A percentile compares a stretch with the other conserved stretches of the same genome.
Evolutionary conservation across 129 eudicot genomes (phyloP).

Genomic region (Saussurea involucrata): DNA sequence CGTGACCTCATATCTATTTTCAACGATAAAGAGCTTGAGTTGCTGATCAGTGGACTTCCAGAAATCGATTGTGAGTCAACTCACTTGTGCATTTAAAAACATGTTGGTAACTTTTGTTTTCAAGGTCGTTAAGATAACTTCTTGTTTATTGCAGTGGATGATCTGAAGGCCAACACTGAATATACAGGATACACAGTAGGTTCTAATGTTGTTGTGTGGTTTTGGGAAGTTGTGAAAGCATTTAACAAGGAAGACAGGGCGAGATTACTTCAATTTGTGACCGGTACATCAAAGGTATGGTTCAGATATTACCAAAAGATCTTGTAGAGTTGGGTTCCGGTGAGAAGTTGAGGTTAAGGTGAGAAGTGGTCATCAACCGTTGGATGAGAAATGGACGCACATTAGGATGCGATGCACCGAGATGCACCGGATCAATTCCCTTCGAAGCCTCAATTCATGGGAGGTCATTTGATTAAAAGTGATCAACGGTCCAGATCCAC

Average conservation of each 20-base stretch:
- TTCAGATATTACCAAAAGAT: background rate
- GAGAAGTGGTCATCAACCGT: too few relatives aligned
- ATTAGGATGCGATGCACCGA: too few relatives aligned
- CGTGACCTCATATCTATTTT: slow-evolving; percentile 85
- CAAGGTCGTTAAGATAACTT: background rate
- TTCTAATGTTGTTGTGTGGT: slow-evolving; percentile 79
- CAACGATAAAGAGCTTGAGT: slow-evolving; percentile 97
- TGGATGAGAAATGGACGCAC: too few relatives aligned
- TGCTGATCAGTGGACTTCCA: slow-evolving; percentile 96
- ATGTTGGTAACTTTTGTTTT: background rate
- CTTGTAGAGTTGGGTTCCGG: too few relatives aligned
- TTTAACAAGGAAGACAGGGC: slow-evolving; percentile 96
- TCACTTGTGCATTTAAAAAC: background rate
- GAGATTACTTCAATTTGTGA: slow-evolving; percentile 90
- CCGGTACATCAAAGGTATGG: slow-evolving; percentile 96
- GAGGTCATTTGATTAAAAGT: too few relatives aligned
- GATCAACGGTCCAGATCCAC: too few relatives aligned
- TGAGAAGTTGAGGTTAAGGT: too few relatives aligned
- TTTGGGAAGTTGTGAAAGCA: slow-evolving; percentile 92
- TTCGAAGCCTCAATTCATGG: too few relatives aligned
- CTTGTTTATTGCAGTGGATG: slow-evolving; percentile 71
- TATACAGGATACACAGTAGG: slow-evolving; percentile 86
- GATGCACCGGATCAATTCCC: too few relatives aligned
- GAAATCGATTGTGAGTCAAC: slow-evolving; percentile 87
- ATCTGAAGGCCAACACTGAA: slow-evolving; percentile 91